Percentiles rank a stretch among this genome's conserved stretches.
phyloP scores from a whole-genome alignment of 139 green algal species.

The Closterium sp. region DNA sequence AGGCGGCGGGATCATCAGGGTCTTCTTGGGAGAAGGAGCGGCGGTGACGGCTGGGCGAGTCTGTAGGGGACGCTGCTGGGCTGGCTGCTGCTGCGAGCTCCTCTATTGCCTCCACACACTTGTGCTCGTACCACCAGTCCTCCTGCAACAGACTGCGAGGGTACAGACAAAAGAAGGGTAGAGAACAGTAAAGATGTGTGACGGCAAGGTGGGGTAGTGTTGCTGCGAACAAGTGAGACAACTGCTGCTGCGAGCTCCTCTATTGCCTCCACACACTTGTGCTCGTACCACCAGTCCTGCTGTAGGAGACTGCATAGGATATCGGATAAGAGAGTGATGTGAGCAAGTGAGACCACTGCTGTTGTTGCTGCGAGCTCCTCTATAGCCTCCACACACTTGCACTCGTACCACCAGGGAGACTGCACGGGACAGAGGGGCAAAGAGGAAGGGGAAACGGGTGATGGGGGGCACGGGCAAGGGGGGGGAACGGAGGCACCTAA shows the following conservation, averaged over 20 bases:
- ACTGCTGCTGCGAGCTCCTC: background rate
- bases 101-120: constrained; percentile 20
- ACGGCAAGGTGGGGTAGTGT: too few species aligned
- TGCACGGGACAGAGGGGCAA: too few species aligned
- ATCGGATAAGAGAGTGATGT: too few species aligned
- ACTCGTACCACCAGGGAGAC: constrained; percentile 20
- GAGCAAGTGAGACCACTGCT: background rate
- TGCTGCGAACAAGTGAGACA: too few species aligned
- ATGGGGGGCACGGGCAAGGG: too few species aligned
- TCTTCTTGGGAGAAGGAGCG: background rate
- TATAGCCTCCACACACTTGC: constrained; percentile 11
- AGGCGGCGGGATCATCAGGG: background rate
- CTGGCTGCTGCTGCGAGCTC: background rate
- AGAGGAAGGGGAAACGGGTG: background rate
- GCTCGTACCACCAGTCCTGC: constrained; percentile 20
- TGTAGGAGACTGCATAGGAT: constrained; percentile 14
- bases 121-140: constrained; percentile 22
- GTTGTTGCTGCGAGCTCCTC: background rate
- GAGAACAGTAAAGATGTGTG: too few species aligned
- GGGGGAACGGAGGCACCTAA: too few species aligned
- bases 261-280: constrained; percentile 15
- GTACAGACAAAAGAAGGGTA: too few species aligned
- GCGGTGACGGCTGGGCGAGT: background rate
- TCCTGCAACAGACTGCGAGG: background rate
- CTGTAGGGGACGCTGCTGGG: background rate